Conservation (phyloP, 2,329 filamentous ascomycete species). For the Acrocalymma vagum region DNA sequence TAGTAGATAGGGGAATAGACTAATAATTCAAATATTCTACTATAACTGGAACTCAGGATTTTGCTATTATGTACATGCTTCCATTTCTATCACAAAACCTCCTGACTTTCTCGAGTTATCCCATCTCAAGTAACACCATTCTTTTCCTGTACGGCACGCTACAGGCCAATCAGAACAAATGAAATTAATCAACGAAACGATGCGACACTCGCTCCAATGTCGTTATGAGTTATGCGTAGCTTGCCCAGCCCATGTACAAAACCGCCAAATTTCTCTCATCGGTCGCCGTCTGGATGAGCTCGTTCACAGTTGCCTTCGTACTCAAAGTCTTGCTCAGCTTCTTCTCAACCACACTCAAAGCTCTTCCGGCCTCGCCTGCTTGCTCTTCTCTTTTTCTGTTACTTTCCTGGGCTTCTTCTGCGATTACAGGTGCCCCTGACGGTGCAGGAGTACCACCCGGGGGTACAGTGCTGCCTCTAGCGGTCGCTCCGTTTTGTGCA, state of each 20-base stretch:
- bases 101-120: too few species aligned
- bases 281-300: conserved; percentile 93
- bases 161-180: too few species aligned
- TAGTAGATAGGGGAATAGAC: conserved; percentile 12
- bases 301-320: conserved; percentile 94
- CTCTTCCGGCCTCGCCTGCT: conserved; percentile 85
- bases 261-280: conserved; percentile 93
- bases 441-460: conserved; percentile 41
- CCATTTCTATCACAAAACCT: too few species aligned
- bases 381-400: conserved; percentile 60
- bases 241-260: conserved; percentile 64
- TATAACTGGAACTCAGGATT: too few species aligned
- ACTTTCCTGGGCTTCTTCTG: conserved; percentile 38
- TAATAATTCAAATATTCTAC: too few species aligned
- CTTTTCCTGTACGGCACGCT: too few species aligned
- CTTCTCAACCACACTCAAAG: conserved; percentile 91
- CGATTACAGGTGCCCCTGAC: conserved; percentile 16
- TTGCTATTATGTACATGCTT: too few species aligned
- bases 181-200: too few species aligned
- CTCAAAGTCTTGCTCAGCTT: conserved; percentile 95
- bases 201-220: too few species aligned
- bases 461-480: conserved; percentile 39
- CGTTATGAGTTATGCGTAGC: conserved; percentile 43
- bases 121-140: too few species aligned
- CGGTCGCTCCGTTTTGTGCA: conserved; percentile 42